Percentiles rank a stretch among this genome's conserved stretches.
Evolutionary conservation across 2,329 filamentous ascomycete genomes (phyloP).

Genomic region (Escovopsis sp.): DNA sequence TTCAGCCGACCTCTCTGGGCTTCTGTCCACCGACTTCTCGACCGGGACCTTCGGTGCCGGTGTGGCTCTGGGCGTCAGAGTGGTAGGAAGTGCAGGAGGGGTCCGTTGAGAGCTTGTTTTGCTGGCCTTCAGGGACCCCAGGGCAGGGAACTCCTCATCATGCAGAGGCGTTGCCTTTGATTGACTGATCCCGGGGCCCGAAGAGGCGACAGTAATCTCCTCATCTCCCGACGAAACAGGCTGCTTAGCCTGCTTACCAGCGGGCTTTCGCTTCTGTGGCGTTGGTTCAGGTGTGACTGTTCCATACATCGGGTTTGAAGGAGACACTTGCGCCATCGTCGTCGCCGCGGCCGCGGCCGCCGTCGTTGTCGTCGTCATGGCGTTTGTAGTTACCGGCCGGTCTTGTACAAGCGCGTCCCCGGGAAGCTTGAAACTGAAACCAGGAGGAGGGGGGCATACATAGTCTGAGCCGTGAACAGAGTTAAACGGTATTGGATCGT

Average conservation of each 20-base stretch:
- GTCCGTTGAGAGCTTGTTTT: slow-evolving; percentile 14
- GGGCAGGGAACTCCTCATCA: slow-evolving; percentile 49
- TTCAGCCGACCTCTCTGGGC: not conserved
- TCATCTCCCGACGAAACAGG: not conserved
- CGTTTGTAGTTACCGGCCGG: too few relatives aligned
- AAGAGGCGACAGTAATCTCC: not conserved
- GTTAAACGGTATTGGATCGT: slow-evolving; percentile 23
- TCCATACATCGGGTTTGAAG: slow-evolving; percentile 12
- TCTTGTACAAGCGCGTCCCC: slow-evolving; percentile 6
- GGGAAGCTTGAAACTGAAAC: slow-evolving; percentile 13
- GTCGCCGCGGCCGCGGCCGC: slow-evolving; percentile 9
- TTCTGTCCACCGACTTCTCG: slow-evolving; percentile 2
- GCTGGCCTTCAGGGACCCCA: slow-evolving; percentile 31
- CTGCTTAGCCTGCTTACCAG: slow-evolving; percentile 23
- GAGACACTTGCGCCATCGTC: slow-evolving; percentile 13
- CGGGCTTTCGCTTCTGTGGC: slow-evolving; percentile 13
- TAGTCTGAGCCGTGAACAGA: slow-evolving; percentile 3
- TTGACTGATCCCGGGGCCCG: not conserved
- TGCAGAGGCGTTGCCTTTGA: slow-evolving; percentile 25
- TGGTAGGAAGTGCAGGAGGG: slow-evolving; percentile 20
- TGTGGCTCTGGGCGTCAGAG: slow-evolving; percentile 20
- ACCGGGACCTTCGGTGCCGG: slow-evolving; percentile 17
- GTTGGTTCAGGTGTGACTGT: slow-evolving; percentile 20
- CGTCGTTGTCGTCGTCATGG: too few relatives aligned
- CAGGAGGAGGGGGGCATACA: slow-evolving; percentile 17